Base-by-base conservation (phyloP, 1,284 basidiomycete species). In the Rhodotorula sp. region DNA sequence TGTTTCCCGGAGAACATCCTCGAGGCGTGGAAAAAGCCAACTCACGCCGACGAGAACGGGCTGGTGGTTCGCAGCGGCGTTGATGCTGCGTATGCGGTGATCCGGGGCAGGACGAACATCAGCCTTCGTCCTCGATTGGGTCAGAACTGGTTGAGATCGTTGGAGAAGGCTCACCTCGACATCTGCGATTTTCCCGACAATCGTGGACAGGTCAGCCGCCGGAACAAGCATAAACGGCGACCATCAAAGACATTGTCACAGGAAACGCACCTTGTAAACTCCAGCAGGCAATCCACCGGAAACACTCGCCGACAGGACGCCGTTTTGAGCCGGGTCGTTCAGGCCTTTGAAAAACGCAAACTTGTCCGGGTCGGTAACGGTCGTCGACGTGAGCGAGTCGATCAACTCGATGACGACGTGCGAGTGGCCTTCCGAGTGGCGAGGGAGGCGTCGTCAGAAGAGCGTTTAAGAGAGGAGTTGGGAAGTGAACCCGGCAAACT, bases 361-460 rank as follows among this genome's bases (percentile, higher is more conserved):
- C 47, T 75, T 71, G 66, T 77, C 82, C 14, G 88, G 86, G 81
- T 89, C 82, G 14, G 83, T 85, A 10, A 85, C 83, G 3, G 81
- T 83, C 26, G 86, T 87, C 78, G 85, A 83, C 66, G 82, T 81
- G 56, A 86, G 79, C 31, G 84, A 80, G 57, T 79, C 78, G 73
- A 90, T 80, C 70, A 77, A 60, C 81, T 90, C 85, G 75, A 89
- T 83, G 62, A 87, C 85, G 72, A 90, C 83, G 79, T 90, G 88
- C 21, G 86, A 85, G 80, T 89, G 88, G 5, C 87, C 88, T 59
- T 84, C 78, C 73, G 88, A 85, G 1, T 47, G 3, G 5, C 18
- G 48, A 43, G 10, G 18, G 47, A 28, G 10, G 21, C 16, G 15
- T 31, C 21, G 26, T n/a, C 31, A n/a, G 21, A 12, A 8, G 7